phyloP scores from a whole-genome alignment of 2,329 filamentous ascomycete species.

The Drechslerella stenobrocha region DNA sequence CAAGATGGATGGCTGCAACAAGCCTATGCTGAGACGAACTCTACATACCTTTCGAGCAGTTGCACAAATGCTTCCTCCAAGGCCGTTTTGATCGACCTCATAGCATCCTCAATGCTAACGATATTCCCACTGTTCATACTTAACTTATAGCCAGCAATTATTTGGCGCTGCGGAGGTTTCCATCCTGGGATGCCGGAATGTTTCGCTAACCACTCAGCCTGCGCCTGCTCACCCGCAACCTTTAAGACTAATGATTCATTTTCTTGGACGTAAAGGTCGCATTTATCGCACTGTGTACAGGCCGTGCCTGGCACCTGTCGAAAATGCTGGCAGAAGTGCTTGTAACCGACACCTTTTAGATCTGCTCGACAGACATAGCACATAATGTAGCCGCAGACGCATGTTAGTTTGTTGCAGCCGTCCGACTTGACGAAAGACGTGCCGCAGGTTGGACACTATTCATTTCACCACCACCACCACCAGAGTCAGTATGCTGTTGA shows the following conservation, averaged over 20 bases:
- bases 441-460: conserved; percentile 84
- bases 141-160: conserved; percentile 35
- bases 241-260: conserved; percentile 71
- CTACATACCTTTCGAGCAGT: conserved; percentile 24
- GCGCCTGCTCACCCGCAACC: conserved; percentile 71
- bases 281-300: conserved; percentile 78
- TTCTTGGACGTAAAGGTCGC: conserved; percentile 73
- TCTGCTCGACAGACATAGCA: conserved; percentile 92
- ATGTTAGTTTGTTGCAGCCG: conserved; percentile 96
- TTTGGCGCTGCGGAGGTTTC: conserved; percentile 33
- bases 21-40: conserved; percentile 6
- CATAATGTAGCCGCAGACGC: conserved; percentile 95
- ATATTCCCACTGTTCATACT: conserved; percentile 4
- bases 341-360: conserved; percentile 74
- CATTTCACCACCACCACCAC: not conserved
- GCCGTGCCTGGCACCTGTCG: conserved; percentile 73
- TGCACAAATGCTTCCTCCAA: conserved; percentile 20
- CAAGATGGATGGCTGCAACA: not conserved
- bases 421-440: conserved; percentile 89
- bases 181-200: conserved; percentile 56
- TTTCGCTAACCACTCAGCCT: conserved; percentile 69
- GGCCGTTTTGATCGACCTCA: conserved; percentile 12
- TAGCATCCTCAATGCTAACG: not conserved
- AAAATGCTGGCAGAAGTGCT: conserved; percentile 96
- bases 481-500: no score